A percentile compares a stretch with the other conserved stretches of the same genome.
phyloP scores from a whole-genome alignment of 129 eudicot genomes.

The Lactuca sativa region DNA sequence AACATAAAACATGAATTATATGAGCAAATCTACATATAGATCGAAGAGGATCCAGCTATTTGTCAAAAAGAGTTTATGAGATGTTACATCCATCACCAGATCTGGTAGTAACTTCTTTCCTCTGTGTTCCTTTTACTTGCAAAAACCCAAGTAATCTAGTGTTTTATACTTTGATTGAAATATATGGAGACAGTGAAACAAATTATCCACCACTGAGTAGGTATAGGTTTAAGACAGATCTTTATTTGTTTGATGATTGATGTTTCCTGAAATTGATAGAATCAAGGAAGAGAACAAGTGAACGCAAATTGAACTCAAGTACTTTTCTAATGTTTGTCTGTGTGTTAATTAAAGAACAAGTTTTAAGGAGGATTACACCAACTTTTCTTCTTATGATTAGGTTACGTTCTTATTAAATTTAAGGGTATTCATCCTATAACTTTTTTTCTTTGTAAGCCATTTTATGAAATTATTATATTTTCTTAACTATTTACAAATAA shows the following conservation, averaged over 20 bases:
- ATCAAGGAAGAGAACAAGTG: constrained; percentile 85
- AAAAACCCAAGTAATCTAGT: constrained; percentile 32
- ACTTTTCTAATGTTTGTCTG: constrained; percentile 9
- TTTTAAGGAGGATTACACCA: neutral
- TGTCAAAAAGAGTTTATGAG: constrained; percentile 30
- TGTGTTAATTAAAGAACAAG: neutral
- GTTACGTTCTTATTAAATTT: too few species aligned
- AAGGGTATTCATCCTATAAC: too few species aligned
- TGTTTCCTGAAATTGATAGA: constrained; percentile 66
- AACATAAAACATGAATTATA: constrained; percentile 43
- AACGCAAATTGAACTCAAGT: constrained; percentile 91
- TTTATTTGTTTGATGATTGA: constrained; percentile 20
- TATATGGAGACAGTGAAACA: constrained; percentile 1
- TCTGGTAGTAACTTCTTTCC: constrained; percentile 50
- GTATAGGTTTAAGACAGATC: constrained; percentile 6
- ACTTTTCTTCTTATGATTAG: neutral
- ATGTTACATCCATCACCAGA: constrained; percentile 74
- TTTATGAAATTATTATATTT: too few species aligned
- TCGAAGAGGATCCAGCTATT: constrained; percentile 41
- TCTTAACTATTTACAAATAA: too few species aligned
- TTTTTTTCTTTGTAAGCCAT: too few species aligned
- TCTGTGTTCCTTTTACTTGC: constrained; percentile 51
- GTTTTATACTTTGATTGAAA: constrained; percentile 16
- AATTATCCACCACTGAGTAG: constrained; percentile 3
- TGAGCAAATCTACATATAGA: constrained; percentile 56